Evolutionary conservation across 2,329 filamentous ascomycete genomes (phyloP).

Genomic region (Thielaviopsis punctulata): DNA sequence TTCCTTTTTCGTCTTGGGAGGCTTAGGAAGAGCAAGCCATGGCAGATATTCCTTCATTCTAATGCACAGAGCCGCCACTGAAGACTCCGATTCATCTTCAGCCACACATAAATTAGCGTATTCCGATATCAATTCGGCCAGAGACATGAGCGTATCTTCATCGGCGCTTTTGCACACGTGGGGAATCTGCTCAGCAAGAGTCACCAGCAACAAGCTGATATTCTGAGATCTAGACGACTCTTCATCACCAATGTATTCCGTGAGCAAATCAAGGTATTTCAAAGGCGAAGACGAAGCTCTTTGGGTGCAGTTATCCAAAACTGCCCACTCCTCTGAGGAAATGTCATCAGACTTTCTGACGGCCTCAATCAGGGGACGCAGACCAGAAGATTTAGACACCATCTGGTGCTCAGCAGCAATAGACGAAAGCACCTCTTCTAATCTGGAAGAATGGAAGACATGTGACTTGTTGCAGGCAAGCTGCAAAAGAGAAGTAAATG

Average conservation of each 20-base stretch:
- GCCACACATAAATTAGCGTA: constrained; percentile 37
- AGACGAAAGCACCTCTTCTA: constrained; percentile 6
- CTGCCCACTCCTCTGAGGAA: constrained; percentile 41
- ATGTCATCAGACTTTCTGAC: constrained; percentile 11
- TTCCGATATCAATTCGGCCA: constrained; percentile 40
- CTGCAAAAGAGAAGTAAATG: constrained; percentile 54
- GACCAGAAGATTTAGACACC: constrained; percentile 7
- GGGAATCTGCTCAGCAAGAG: constrained; percentile 61
- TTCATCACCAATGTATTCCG: constrained; percentile 24
- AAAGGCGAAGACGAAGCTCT: constrained; percentile 61
- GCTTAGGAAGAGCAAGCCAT: constrained; percentile 2
- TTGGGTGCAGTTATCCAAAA: constrained; percentile 68
- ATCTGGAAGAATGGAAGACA: constrained; percentile 8
- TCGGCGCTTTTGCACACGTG: constrained; percentile 41
- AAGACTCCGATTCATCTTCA: constrained; percentile 26
- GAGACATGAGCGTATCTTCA: constrained; percentile 24
- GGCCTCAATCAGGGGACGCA: constrained; percentile 8
- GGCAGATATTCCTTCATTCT: constrained; percentile 20
- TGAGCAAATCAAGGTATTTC: constrained; percentile 62
- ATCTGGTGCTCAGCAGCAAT: constrained; percentile 10
- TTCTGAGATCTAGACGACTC: constrained; percentile 15
- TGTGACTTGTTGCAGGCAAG: constrained; percentile 17
- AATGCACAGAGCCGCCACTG: constrained; percentile 18
- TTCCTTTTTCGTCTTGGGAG: not conserved
- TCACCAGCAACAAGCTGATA: constrained; percentile 48